These are phyloP conservation scores for Epichloe amarillans DNA, from an alignment of 2,329 filamentous ascomycete genomes.

Conservation along the genomic window DNA sequence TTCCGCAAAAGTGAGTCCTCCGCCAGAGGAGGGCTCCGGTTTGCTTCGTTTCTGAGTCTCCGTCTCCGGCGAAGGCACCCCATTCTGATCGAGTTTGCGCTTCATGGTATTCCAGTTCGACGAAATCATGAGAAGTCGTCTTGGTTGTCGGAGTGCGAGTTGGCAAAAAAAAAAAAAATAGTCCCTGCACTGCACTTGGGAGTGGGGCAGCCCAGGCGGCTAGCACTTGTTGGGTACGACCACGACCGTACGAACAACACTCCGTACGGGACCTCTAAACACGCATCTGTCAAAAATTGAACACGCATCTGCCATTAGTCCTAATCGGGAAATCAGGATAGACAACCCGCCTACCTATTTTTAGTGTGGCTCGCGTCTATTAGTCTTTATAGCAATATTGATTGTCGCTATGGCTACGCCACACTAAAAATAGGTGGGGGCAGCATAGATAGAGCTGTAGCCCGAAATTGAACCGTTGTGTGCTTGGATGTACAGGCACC, in stretches of 20 bases:
- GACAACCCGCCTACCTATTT: too few relatives aligned
- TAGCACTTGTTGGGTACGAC: too few relatives aligned
- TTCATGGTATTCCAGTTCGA: constrained; percentile 30
- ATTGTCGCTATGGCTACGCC: too few relatives aligned
- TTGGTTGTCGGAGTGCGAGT: neutral
- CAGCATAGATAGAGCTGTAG: neutral
- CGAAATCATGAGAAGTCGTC: neutral
- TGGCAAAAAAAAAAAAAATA: neutral
- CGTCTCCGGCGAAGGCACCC: constrained; percentile 28
- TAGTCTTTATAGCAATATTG: too few relatives aligned
- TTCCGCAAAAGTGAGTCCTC: constrained; percentile 51
- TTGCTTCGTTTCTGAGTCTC: constrained; percentile 10
- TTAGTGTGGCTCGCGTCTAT: too few relatives aligned
- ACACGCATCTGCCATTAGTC: too few relatives aligned
- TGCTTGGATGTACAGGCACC: too few relatives aligned
- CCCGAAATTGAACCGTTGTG: neutral
- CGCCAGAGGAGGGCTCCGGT: constrained; percentile 19
- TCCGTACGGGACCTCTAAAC: too few relatives aligned
- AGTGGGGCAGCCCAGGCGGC: neutral
- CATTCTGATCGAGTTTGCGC: constrained; percentile 45
- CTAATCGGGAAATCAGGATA: too few relatives aligned
- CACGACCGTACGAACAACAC: too few relatives aligned
- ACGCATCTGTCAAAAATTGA: too few relatives aligned
- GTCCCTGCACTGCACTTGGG: neutral
- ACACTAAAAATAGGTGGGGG: too few relatives aligned